phyloP scores from a whole-genome alignment of 2,329 filamentous ascomycete genomes.

The Zarea fungicola region DNA sequence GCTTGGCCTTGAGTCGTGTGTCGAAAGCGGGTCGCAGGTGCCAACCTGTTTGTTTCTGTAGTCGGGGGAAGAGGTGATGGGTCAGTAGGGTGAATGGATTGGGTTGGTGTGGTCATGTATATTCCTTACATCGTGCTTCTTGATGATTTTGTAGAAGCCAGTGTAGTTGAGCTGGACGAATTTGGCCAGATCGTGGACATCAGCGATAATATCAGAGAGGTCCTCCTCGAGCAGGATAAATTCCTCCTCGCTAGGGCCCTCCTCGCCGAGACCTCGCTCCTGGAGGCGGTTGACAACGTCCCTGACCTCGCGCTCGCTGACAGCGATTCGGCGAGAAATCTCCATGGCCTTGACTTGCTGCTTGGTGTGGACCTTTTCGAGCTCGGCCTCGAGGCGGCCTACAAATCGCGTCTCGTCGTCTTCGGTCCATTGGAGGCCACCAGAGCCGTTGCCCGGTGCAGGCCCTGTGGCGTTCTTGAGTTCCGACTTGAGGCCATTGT shows the following conservation, averaged over 20 bases:
- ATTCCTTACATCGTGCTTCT: conserved; percentile 85
- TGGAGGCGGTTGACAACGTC: conserved; percentile 76
- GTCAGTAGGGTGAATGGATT: background rate
- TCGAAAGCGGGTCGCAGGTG: conserved; percentile 94
- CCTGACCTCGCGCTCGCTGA: conserved; percentile 82
- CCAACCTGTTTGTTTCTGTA: conserved; percentile 88
- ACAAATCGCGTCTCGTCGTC: conserved; percentile 90
- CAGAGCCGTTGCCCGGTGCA: conserved; percentile 34
- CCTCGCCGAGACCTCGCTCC: conserved; percentile 51
- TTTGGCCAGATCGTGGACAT: conserved; percentile 96
- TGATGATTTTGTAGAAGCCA: conserved; percentile 99
- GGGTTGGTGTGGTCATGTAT: background rate
- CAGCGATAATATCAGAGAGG: conserved; percentile 94
- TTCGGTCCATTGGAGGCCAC: conserved; percentile 71
- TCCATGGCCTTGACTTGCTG: conserved; percentile 97
- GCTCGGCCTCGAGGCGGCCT: conserved; percentile 76
- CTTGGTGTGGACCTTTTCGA: conserved; percentile 97
- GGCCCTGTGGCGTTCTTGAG: conserved; percentile 68
- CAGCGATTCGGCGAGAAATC: conserved; percentile 83
- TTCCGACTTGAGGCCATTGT: conserved; percentile 84
- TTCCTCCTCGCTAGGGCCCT: conserved; percentile 76
- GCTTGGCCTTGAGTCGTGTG: conserved; percentile 86
- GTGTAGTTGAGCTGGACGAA: conserved; percentile 99
- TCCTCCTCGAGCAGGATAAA: conserved; percentile 92
- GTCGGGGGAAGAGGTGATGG: background rate